Evolutionary conservation across 352 stramenopile species (phyloP), one percentile per base, ranked within the genome.

Genomic region (Pythium plurisporium): DNA sequence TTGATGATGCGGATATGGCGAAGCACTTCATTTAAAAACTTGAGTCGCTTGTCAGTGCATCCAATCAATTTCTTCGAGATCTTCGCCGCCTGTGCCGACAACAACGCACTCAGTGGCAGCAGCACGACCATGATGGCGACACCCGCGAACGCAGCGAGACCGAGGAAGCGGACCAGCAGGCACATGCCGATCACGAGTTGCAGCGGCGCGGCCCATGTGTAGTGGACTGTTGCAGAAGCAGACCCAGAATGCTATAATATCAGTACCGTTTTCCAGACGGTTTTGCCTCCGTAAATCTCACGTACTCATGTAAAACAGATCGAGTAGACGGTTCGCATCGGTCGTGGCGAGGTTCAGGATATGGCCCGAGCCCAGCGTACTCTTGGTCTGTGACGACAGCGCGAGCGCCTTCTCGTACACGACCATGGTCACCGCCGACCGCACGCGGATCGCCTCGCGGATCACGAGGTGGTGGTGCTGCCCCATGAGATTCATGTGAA

Each of bases 311-410:
- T 83, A 83, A 40, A 86, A 80, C 5, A 89, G 57, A 52, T 98
- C 86, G 41, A 97, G 88, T 37, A 99, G 74, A 12, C 86, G 78
- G 56, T 96, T 86, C 0, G 89, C 73, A 67, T 99, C 96, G 57
- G 96, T 93, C 20, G 87, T 96, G 59, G 97, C 94, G n/a, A 98
- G 74, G 58, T 97, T 98, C 1, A 95, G 75, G 46, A 98, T 97
- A 55, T 93, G 75, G 6, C 91, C 90, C 0, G 84, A 74, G 22
- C 75, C 74, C 8, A 85, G 37, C 1, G 55, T 45, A 55, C 72
- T 87, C 52, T 83, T 87, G 34, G 68, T 70, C 56, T 87, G 73
- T 22, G 70, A 76, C 23, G 78, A 89, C 20, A 90, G 48, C 25
- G 56, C 62, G 19, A 90, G 51, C 7, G 77, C 62, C 49, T 87